These are phyloP conservation scores for Mycena galopus DNA, from an alignment of 768 basidiomycete genomes.

Conservation along the genomic window DNA sequence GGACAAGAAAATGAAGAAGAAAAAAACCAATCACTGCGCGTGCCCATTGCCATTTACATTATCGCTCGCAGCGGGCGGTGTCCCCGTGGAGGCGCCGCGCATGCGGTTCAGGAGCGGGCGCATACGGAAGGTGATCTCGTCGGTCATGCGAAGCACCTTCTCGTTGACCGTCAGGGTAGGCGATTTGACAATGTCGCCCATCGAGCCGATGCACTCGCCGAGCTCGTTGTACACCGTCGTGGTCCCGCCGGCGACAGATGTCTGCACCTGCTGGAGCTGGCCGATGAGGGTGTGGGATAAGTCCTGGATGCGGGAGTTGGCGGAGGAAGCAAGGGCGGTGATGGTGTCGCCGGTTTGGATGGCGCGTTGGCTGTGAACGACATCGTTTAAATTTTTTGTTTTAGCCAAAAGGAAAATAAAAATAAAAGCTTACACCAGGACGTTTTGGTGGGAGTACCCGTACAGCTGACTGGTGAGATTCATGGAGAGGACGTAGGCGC, in stretches of 20 bases:
- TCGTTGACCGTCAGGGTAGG: conserved; percentile 72
- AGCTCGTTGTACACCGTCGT: conserved; percentile 61
- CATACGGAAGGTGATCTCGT: conserved; percentile 72
- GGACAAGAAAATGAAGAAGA: conserved; percentile 18
- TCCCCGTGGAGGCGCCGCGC: neutral
- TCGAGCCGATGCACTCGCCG: conserved; percentile 63
- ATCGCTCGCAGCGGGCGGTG: neutral
- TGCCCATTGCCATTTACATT: conserved; percentile 25
- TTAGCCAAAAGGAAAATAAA: neutral
- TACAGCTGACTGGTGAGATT: conserved; percentile 73
- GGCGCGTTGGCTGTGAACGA: conserved; percentile 69
- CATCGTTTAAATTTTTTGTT: conserved; percentile 19
- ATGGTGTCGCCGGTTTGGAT: conserved; percentile 76
- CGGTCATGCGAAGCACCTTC: conserved; percentile 68
- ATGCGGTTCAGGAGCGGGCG: conserved; percentile 67
- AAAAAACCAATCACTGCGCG: conserved; percentile 12
- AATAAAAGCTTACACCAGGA: conserved; percentile 70
- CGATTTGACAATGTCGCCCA: conserved; percentile 64
- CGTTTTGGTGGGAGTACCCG: conserved; percentile 75
- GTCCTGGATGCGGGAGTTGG: conserved; percentile 70
- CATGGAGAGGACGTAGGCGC: conserved; percentile 74
- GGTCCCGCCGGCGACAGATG: conserved; percentile 65
- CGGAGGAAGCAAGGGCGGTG: conserved; percentile 66
- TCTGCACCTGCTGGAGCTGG: conserved; percentile 76
- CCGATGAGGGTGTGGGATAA: conserved; percentile 75